Evolutionary conservation across 169 alveolate species (phyloP), one percentile per base, ranked within the genome.

Genomic region (Miamiensis avidus): DNA sequence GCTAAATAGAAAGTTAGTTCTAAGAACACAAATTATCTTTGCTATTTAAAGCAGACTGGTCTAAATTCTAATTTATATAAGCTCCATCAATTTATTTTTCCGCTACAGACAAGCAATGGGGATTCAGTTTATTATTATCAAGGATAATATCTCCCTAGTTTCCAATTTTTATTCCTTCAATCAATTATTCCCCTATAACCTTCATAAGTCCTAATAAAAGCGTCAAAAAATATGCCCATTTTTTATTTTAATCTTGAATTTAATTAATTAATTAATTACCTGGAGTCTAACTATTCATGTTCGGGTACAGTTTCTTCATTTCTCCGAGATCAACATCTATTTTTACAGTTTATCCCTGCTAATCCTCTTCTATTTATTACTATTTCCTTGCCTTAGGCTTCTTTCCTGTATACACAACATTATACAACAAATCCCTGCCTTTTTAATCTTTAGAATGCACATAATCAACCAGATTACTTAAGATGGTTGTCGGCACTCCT

Each of bases 231-330:
- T n/a, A n/a, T n/a, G n/a, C n/a, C n/a, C n/a, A n/a, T n/a, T n/a
- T n/a, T n/a, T n/a, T n/a, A n/a, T n/a, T n/a, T n/a, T n/a, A n/a
- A n/a, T n/a, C n/a, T n/a, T n/a, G n/a, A n/a, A n/a, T n/a, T n/a
- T n/a, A n/a, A n/a, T n/a, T n/a, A n/a, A n/a, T n/a, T n/a, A n/a
- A n/a, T n/a, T n/a, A n/a, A n/a, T n/a, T n/a, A n/a, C n/a, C n/a
- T n/a, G n/a, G 11, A 0, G 84, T 49, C 65, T 79, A 49, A 49
- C 64, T 49, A 65, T 79, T 72, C 6, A 79, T 34, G 1, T 75
- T 79, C 31, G 84, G 84, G 30, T 79, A 79, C 20, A 79, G 49
- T 64, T 79, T 79, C 33, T 79, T 79, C n/a, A 79, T 30, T 64
- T 79, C 74, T 29, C 65, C 65, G 20, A 79, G 64, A 65, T 79